Evolutionary conservation across 1,284 basidiomycete species (phyloP).

Genomic region (Leccinum solheimii): DNA sequence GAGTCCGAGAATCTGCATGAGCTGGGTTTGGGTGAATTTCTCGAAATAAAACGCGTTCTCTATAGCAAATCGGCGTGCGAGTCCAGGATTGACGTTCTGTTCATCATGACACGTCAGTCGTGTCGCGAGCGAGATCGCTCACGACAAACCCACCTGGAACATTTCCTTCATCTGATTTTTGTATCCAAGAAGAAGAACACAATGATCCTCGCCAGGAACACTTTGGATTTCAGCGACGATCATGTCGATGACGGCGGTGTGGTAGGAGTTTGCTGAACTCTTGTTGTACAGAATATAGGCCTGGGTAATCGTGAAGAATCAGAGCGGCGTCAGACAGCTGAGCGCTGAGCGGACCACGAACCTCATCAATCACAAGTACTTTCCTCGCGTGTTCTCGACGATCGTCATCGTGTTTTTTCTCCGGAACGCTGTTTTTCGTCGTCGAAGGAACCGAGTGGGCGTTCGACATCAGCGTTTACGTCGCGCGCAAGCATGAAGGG

Average conservation of each 20-base stretch:
- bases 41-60: background rate
- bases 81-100: background rate
- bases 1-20: background rate
- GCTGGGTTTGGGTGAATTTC: background rate
- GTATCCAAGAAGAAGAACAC: background rate
- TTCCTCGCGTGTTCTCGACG: background rate
- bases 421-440: conserved; percentile 62
- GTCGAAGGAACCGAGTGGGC: conserved; percentile 51
- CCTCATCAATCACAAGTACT: background rate
- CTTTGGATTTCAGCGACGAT: background rate
- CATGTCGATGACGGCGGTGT: background rate
- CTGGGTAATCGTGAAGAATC: background rate
- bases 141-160: background rate
- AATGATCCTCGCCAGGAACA: background rate
- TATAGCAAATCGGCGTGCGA: background rate
- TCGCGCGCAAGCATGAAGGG: conserved; percentile 54
- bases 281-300: background rate
- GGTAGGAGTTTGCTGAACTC: background rate
- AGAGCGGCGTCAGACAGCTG: background rate
- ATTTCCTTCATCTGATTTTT: background rate
- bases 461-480: conserved; percentile 68
- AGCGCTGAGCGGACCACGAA: too few species aligned
- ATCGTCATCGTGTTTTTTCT: background rate
- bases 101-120: background rate
- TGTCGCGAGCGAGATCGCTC: background rate